Percentiles rank a stretch among this genome's conserved stretches.
These are phyloP conservation scores for Decorospora gaudefroyi DNA, from an alignment of 2,329 filamentous ascomycete species.

Conservation along the genomic window DNA sequence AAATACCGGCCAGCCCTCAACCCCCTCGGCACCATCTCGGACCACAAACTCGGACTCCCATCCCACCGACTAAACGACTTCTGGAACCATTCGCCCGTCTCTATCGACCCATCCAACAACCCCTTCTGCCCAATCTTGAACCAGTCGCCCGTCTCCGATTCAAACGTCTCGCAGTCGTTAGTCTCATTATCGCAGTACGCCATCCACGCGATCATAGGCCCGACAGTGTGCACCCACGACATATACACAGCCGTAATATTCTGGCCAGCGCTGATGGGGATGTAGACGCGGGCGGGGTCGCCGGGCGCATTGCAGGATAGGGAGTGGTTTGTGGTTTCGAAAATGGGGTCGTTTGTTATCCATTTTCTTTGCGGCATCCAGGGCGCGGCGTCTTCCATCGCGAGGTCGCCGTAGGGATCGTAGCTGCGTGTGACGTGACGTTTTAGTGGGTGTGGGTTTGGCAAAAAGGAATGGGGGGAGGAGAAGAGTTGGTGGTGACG, in stretches of 20 bases:
- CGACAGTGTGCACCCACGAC: constrained; percentile 40
- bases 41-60: constrained; percentile 33
- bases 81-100: constrained; percentile 36
- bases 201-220: constrained; percentile 40
- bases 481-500: not conserved
- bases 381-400: constrained; percentile 25
- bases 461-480: not conserved
- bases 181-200: constrained; percentile 24
- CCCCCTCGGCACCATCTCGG: constrained; percentile 26
- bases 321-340: constrained; percentile 26
- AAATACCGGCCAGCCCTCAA: constrained; percentile 35
- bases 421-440: constrained; percentile 24
- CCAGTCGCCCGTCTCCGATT: constrained; percentile 24
- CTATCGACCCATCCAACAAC: constrained; percentile 26
- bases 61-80: constrained; percentile 32
- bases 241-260: constrained; percentile 37
- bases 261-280: constrained; percentile 33
- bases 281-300: constrained; percentile 28
- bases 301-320: constrained; percentile 40
- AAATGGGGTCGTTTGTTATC: constrained; percentile 37
- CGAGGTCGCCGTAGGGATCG: constrained; percentile 29
- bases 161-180: constrained; percentile 27
- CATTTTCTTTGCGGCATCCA: constrained; percentile 40
- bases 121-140: constrained; percentile 40
- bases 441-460: not conserved